A percentile compares a stretch with the other conserved stretches of the same genome.
phyloP scores from a whole-genome alignment of 208 protist genomes.

The Crithidia thermophila region DNA sequence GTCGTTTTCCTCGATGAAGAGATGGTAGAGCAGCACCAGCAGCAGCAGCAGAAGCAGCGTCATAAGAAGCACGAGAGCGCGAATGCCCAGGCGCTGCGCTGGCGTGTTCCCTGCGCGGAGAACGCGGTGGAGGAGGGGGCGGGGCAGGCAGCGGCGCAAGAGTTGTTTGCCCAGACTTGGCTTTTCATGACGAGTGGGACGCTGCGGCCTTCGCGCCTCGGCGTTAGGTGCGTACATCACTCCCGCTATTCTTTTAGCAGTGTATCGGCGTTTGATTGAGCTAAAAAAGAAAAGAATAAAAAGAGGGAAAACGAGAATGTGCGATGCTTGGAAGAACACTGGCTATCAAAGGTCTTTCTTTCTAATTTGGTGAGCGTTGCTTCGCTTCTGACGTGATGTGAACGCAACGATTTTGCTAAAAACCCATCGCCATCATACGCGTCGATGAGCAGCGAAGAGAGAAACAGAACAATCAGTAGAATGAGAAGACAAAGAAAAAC shows the following conservation, averaged over 20 bases:
- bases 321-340: too few species aligned
- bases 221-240: not conserved
- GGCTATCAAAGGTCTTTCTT: too few species aligned
- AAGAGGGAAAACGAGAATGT: too few species aligned
- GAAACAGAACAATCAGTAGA: too few species aligned
- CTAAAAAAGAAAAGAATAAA: too few species aligned
- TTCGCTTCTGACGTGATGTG: too few species aligned
- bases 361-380: too few species aligned
- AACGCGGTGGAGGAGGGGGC: not conserved
- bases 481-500: too few species aligned
- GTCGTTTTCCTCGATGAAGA: not conserved
- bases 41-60: not conserved
- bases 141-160: conserved; percentile 8
- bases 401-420: too few species aligned
- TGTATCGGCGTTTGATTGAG: too few species aligned
- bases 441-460: too few species aligned
- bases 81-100: not conserved
- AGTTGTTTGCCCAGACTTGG: not conserved
- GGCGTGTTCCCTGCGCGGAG: not conserved
- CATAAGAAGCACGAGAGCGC: not conserved
- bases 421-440: too few species aligned
- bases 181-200: not conserved
- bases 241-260: not conserved
- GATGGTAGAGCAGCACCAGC: not conserved
- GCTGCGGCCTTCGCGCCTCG: not conserved